A percentile compares a stretch with the other conserved stretches of the same genome.
phyloP scores from a whole-genome alignment of 2,329 filamentous ascomycete genomes.

The Pestalotiopsis sp. region DNA sequence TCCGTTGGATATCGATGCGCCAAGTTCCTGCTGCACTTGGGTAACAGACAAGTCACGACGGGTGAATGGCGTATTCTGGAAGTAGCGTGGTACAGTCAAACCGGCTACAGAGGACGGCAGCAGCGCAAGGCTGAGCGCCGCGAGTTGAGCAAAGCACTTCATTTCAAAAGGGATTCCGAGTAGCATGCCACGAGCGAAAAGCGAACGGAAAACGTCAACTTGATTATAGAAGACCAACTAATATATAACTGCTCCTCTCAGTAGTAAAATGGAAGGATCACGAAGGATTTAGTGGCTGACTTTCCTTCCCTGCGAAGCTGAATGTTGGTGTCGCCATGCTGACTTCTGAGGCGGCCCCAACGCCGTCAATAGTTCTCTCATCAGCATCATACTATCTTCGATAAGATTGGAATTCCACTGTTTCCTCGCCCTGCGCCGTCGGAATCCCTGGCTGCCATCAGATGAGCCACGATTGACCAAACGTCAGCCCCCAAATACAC shows the following conservation, averaged over 20 bases:
- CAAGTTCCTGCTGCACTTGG: neutral
- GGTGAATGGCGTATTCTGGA: neutral
- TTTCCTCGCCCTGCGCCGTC: neutral
- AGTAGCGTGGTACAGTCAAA: slow-evolving; percentile 11
- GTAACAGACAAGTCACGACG: slow-evolving; percentile 5
- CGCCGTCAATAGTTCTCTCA: neutral
- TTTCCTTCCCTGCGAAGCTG: too few relatives aligned
- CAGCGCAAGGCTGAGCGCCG: neutral
- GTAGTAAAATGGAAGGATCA: too few relatives aligned
- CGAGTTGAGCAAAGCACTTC: neutral
- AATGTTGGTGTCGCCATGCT: too few relatives aligned
- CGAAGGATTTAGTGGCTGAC: too few relatives aligned
- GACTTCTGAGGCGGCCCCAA: too few relatives aligned
- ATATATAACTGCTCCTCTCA: too few relatives aligned
- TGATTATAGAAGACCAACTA: too few relatives aligned
- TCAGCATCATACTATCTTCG: neutral
- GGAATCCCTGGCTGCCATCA: neutral
- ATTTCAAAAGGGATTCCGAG: slow-evolving; percentile 1
- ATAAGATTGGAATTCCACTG: neutral
- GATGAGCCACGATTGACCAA: neutral
- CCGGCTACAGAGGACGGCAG: neutral
- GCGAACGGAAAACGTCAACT: too few relatives aligned
- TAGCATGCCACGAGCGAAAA: neutral
- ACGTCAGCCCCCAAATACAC: neutral
- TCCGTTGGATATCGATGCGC: neutral